These are phyloP conservation scores for Boletus barrowsii DNA, from an alignment of 768 basidiomycete species.

Conservation along the genomic window DNA sequence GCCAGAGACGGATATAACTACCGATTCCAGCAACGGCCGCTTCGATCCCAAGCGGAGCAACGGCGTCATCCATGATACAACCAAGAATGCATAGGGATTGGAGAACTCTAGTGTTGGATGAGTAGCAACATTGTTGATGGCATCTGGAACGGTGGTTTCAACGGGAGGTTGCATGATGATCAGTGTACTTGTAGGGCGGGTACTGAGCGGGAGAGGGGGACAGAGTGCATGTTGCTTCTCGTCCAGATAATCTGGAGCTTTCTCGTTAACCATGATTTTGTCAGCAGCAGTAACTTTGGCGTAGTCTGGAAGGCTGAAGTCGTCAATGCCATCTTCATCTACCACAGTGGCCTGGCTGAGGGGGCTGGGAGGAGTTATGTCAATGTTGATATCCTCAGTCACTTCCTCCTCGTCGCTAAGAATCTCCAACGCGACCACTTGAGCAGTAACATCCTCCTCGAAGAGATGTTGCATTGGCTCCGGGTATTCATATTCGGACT, in stretches of 20 bases:
- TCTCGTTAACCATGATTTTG: background rate
- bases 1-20: slow-evolving; percentile 27
- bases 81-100: slow-evolving; percentile 16
- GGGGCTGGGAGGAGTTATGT: slow-evolving; percentile 9
- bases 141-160: slow-evolving; percentile 11
- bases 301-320: background rate
- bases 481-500: slow-evolving; percentile 31
- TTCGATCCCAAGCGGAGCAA: slow-evolving; percentile 25
- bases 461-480: slow-evolving; percentile 29
- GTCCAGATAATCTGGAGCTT: background rate
- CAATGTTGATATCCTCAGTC: slow-evolving; percentile 8
- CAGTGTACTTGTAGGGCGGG: slow-evolving; percentile 15
- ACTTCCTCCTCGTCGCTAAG: slow-evolving; percentile 18
- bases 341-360: slow-evolving; percentile 19
- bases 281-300: background rate
- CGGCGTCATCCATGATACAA: slow-evolving; percentile 27
- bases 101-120: slow-evolving; percentile 18
- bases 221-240: background rate
- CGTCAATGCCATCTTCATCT: slow-evolving; percentile 16
- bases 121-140: slow-evolving; percentile 17
- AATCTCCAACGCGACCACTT: slow-evolving; percentile 30
- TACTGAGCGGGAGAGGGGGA: background rate
- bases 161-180: slow-evolving; percentile 25
- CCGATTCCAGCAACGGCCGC: slow-evolving; percentile 30
- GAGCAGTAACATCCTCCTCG: slow-evolving; percentile 28